Evolutionary conservation across 164 flowering plant genomes (phyloP).

Genomic region (Taxillus chinensis): DNA sequence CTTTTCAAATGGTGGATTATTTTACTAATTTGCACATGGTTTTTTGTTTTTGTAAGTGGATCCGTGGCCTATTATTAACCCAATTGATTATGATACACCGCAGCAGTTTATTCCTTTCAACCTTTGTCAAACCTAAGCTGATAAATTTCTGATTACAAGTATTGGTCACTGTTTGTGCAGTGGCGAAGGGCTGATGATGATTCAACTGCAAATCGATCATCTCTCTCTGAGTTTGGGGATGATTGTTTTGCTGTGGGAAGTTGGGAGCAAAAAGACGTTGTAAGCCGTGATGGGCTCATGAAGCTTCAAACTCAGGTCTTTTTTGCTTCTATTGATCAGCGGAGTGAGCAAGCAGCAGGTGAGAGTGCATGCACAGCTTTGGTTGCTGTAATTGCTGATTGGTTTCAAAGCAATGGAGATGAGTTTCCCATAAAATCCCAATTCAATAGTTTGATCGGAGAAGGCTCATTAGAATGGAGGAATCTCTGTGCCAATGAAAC

Average conservation of each 20-base stretch:
- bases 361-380: slow-evolving; percentile 97
- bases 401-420: slow-evolving; percentile 69
- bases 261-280: slow-evolving; percentile 85
- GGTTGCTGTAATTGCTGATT: slow-evolving; percentile 93
- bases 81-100: too few species aligned
- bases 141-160: too few species aligned
- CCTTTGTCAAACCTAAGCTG: too few species aligned
- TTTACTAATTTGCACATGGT: too few species aligned
- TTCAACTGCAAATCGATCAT: slow-evolving; percentile 45
- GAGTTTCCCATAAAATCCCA: slow-evolving; percentile 85
- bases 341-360: slow-evolving; percentile 92
- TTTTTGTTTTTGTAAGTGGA: too few species aligned
- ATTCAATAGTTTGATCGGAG: slow-evolving; percentile 77
- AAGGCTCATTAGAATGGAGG: slow-evolving; percentile 94
- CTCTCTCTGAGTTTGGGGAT: slow-evolving; percentile 92
- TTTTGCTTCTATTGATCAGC: slow-evolving; percentile 92
- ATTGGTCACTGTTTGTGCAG: slow-evolving; percentile 26
- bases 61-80: too few species aligned
- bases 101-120: too few species aligned
- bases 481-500: slow-evolving; percentile 75
- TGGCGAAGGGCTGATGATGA: slow-evolving; percentile 66
- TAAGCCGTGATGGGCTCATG: slow-evolving; percentile 86
- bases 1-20: too few species aligned
- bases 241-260: slow-evolving; percentile 85
- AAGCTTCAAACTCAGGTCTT: slow-evolving; percentile 75